Conservation (phyloP, 2,329 filamentous ascomycete genomes). For the Blastomyces gilchristii region DNA sequence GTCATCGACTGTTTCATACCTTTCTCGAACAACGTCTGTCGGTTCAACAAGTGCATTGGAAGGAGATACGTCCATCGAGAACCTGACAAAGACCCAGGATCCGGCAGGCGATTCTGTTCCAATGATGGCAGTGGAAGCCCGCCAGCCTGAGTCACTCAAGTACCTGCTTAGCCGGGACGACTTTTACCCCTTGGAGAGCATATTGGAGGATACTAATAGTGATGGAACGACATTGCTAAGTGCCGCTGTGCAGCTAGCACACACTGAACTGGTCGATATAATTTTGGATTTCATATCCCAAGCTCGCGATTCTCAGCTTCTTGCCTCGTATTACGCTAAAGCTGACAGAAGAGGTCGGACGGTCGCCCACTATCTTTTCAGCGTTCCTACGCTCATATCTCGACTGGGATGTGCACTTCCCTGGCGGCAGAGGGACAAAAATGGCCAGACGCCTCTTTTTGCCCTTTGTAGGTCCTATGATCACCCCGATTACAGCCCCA, state of each 20-base stretch:
- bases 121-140: constrained; percentile 74
- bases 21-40: constrained; percentile 68
- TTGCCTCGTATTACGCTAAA: constrained; percentile 58
- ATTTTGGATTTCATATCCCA: constrained; percentile 61
- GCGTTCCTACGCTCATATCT: constrained; percentile 69
- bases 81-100: constrained; percentile 47
- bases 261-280: constrained; percentile 62
- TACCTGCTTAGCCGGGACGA: constrained; percentile 71
- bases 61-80: constrained; percentile 75
- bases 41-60: constrained; percentile 66
- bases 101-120: constrained; percentile 67
- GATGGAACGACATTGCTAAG: constrained; percentile 83
- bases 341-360: constrained; percentile 82
- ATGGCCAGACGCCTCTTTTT: constrained; percentile 95
- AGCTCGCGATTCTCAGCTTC: constrained; percentile 44
- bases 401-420: constrained; percentile 68
- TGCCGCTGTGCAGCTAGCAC: constrained; percentile 77
- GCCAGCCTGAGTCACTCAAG: constrained; percentile 58
- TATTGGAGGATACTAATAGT: constrained; percentile 77
- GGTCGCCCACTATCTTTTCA: constrained; percentile 91
- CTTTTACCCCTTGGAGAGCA: constrained; percentile 59
- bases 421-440: constrained; percentile 87
- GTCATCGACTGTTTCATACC: constrained; percentile 71
- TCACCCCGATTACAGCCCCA: constrained; percentile 70
- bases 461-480: constrained; percentile 93